These are phyloP conservation scores for Nakazawaea laoshanensis DNA, from an alignment of 805 yeast species.

Conservation along the genomic window DNA sequence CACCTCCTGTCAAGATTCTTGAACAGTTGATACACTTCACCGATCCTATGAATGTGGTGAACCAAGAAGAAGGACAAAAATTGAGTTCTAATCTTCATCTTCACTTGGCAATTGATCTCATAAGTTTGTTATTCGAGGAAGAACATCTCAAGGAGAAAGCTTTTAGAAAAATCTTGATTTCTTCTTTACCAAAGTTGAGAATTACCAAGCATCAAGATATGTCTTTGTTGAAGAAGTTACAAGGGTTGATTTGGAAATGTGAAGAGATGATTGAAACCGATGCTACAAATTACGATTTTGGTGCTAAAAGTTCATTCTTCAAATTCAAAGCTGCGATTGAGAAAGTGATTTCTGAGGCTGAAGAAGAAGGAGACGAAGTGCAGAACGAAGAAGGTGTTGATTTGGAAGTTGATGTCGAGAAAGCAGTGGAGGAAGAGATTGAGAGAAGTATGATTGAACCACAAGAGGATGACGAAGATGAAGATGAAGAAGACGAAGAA, in stretches of 20 bases:
- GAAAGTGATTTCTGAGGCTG: slow-evolving; percentile 5
- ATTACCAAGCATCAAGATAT: slow-evolving; percentile 22
- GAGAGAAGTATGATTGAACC: slow-evolving; percentile 14
- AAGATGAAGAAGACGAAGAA: slow-evolving; percentile 11
- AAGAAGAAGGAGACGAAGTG: slow-evolving; percentile 4
- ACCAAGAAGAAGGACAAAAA: slow-evolving; percentile 31
- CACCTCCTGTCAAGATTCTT: slow-evolving; percentile 43
- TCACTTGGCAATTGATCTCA: slow-evolving; percentile 43
- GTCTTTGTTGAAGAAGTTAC: slow-evolving; percentile 13
- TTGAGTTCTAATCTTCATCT: slow-evolving; percentile 43
- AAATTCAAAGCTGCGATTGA: slow-evolving; percentile 13
- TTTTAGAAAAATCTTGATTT: slow-evolving; percentile 44
- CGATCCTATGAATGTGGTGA: slow-evolving; percentile 62
- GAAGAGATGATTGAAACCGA: slow-evolving; percentile 8
- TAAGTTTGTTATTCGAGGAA: slow-evolving; percentile 37
- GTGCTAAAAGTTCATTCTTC: slow-evolving; percentile 18
- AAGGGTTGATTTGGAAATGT: slow-evolving; percentile 15
- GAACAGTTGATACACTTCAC: slow-evolving; percentile 82
- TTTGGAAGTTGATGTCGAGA: slow-evolving; percentile 10
- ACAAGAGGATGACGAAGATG: slow-evolving; percentile 14
- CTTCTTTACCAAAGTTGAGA: slow-evolving; percentile 38
- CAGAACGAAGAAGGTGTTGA: slow-evolving; percentile 4
- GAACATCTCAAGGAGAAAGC: slow-evolving; percentile 39
- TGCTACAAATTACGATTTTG: slow-evolving; percentile 15
- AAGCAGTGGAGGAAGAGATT: slow-evolving; percentile 14